Conservation (phyloP, 2,329 filamentous ascomycete genomes). For the Colletotrichum filicis region DNA sequence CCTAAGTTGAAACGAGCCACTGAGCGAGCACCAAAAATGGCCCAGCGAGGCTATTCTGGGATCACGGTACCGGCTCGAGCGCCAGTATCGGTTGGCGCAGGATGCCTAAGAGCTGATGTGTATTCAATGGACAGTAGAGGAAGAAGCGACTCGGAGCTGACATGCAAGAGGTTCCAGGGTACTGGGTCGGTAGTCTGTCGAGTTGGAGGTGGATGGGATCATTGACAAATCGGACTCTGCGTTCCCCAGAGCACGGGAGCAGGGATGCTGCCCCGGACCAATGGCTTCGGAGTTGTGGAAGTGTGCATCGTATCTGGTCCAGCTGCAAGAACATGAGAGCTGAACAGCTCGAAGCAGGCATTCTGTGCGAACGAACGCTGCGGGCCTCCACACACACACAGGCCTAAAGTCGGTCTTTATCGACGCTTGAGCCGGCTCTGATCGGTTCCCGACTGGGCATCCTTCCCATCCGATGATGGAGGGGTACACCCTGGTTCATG, state of each 20-base stretch:
- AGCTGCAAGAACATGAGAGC: not conserved
- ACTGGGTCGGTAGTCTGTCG: conserved; percentile 8
- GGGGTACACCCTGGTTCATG: not conserved
- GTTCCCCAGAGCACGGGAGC: not conserved
- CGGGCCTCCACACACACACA: not conserved
- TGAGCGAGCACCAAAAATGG: not conserved
- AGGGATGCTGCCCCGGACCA: conserved; percentile 10
- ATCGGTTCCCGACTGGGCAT: not conserved
- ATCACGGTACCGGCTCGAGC: conserved; percentile 10
- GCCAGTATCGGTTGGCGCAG: conserved; percentile 7
- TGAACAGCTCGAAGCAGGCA: not conserved
- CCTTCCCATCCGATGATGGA: not conserved
- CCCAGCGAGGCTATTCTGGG: conserved; percentile 17
- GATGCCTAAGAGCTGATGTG: not conserved
- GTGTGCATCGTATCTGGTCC: not conserved
- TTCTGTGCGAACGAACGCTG: not conserved
- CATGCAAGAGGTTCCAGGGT: not conserved
- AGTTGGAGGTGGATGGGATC: not conserved
- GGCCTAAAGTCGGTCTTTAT: not conserved
- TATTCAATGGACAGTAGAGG: not conserved
- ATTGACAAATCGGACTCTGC: not conserved
- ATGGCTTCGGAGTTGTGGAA: not conserved
- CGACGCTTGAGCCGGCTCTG: not conserved
- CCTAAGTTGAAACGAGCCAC: conserved; percentile 4
- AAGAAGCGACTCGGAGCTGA: conserved; percentile 1